Conservation (phyloP, 306 rosid species). For the Fragaria iinumae region DNA sequence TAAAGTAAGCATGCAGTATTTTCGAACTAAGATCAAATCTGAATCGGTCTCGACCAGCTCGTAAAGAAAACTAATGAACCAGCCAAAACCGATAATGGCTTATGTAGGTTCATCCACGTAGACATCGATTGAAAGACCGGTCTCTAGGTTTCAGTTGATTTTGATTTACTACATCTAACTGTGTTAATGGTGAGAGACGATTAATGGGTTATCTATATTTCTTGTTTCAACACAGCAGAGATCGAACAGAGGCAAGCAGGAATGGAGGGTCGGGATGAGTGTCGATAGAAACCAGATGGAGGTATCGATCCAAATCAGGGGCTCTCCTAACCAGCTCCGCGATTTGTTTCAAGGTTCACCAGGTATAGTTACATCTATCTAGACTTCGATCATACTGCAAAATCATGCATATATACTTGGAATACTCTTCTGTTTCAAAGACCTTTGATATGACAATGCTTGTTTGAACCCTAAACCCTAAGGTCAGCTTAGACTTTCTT, state of each 20-base stretch:
- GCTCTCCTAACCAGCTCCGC: neutral
- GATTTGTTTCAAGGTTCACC: constrained; percentile 1
- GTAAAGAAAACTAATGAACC: neutral
- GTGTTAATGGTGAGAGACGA: neutral
- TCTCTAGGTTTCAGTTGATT: neutral
- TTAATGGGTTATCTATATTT: neutral
- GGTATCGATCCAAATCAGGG: neutral
- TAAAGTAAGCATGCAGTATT: neutral
- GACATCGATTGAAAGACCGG: neutral
- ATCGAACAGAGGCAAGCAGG: neutral
- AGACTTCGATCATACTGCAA: neutral
- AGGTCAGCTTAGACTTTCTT: no score
- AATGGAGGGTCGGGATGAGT: neutral
- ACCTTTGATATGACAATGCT: no score
- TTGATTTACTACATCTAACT: neutral
- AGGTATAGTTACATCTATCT: neutral
- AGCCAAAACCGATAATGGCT: neutral
- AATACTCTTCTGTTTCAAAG: no score
- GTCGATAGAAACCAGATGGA: neutral
- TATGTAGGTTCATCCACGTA: neutral
- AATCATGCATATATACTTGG: neutral
- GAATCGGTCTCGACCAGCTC: neutral
- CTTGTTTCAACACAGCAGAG: neutral
- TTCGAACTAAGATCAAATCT: neutral
- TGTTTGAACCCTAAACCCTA: no score